These are phyloP conservation scores for Colletotrichum tabaci DNA, from an alignment of 2,329 filamentous ascomycete species.

Conservation along the genomic window DNA sequence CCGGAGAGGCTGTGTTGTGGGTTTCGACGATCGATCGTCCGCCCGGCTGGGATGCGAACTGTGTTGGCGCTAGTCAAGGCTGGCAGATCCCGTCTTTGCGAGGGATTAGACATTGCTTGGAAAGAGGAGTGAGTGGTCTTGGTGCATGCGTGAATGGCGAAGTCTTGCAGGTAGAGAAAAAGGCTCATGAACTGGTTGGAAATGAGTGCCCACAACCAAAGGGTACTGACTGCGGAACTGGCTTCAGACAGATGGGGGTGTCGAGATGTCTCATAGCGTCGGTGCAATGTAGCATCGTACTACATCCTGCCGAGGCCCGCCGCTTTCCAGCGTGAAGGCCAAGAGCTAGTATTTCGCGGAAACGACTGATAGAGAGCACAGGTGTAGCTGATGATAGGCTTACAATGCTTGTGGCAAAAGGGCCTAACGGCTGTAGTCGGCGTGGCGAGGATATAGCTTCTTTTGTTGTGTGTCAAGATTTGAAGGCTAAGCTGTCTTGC, in stretches of 20 bases:
- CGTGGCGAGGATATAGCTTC: not conserved
- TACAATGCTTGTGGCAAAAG: not conserved
- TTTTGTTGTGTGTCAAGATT: not conserved
- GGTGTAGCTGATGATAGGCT: not conserved
- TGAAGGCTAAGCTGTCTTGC: not conserved
- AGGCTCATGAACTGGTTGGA: conserved; percentile 1
- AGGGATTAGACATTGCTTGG: not conserved
- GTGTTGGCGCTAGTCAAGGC: conserved; percentile 6
- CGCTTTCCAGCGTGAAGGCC: too few relatives aligned
- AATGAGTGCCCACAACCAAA: not conserved
- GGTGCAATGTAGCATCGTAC: conserved; percentile 11
- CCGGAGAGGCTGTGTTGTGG: not conserved
- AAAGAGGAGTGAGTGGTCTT: not conserved
- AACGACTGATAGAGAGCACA: too few relatives aligned
- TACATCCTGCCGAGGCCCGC: not conserved
- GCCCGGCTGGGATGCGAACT: conserved; percentile 3
- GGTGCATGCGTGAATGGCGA: not conserved
- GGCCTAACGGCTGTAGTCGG: not conserved
- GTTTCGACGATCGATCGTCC: conserved; percentile 13
- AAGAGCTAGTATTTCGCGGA: not conserved
- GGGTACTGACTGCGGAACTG: not conserved
- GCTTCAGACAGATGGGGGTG: conserved; percentile 2
- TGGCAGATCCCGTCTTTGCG: not conserved
- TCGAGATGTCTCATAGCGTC: not conserved
- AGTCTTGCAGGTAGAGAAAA: not conserved